These are phyloP conservation scores for Leptosphaerulina australis DNA, from an alignment of 2,329 filamentous ascomycete species.

Conservation along the genomic window DNA sequence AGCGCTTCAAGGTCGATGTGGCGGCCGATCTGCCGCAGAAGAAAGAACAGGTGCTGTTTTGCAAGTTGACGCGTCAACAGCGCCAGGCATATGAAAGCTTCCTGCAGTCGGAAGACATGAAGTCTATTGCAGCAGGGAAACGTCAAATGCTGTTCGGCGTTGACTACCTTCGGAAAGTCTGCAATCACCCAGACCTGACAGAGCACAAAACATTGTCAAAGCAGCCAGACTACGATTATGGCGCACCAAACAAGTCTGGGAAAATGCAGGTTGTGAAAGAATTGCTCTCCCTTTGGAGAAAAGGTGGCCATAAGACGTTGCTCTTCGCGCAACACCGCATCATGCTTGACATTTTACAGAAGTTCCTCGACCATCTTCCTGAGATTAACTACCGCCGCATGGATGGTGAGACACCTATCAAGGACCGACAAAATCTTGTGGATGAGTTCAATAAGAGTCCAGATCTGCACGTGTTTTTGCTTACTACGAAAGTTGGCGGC, in stretches of 20 bases:
- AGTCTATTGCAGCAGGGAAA: slow-evolving; percentile 75
- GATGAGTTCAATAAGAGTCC: slow-evolving; percentile 89
- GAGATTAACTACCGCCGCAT: slow-evolving; percentile 82
- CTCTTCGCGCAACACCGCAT: slow-evolving; percentile 92
- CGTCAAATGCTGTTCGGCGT: slow-evolving; percentile 87
- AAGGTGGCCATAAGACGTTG: slow-evolving; percentile 89
- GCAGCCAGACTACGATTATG: slow-evolving; percentile 76
- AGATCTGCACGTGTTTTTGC: slow-evolving; percentile 81
- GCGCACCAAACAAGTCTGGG: slow-evolving; percentile 77
- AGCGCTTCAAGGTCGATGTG: slow-evolving; percentile 91
- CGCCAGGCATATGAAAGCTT: slow-evolving; percentile 81
- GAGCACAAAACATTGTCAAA: slow-evolving; percentile 66
- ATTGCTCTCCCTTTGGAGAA: slow-evolving; percentile 85
- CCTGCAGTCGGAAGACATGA: slow-evolving; percentile 81
- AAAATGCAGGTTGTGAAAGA: slow-evolving; percentile 96
- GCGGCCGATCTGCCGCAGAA: slow-evolving; percentile 93
- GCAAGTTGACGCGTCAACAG: slow-evolving; percentile 83
- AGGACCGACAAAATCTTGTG: slow-evolving; percentile 85
- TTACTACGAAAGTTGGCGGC: slow-evolving; percentile 95
- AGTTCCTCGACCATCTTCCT: slow-evolving; percentile 71
- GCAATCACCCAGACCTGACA: slow-evolving; percentile 91
- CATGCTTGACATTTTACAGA: slow-evolving; percentile 93
- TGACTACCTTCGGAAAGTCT: slow-evolving; percentile 91
- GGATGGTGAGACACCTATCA: slow-evolving; percentile 91
- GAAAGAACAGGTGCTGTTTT: slow-evolving; percentile 94